Evolutionary conservation across 2,329 filamentous ascomycete genomes (phyloP).

Genomic region (Pleoardoris graminearum): DNA sequence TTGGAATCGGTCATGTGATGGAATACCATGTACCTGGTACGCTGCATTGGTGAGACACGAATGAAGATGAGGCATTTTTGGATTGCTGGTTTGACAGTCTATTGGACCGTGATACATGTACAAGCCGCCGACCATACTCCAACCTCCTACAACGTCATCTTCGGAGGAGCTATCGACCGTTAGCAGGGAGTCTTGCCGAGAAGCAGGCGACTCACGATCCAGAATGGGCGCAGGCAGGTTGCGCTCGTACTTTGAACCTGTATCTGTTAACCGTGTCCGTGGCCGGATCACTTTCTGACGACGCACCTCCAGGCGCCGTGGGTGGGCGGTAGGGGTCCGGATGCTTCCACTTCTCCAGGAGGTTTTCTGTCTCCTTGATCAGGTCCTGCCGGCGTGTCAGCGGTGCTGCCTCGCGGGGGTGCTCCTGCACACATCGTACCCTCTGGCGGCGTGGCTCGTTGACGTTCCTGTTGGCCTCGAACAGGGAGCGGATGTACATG

Average conservation of each 20-base stretch:
- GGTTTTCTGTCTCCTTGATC: constrained; percentile 82
- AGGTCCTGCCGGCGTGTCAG: constrained; percentile 64
- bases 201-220: constrained; percentile 66
- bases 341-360: constrained; percentile 95
- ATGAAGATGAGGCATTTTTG: neutral
- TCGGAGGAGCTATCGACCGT: constrained; percentile 37
- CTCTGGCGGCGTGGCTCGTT: constrained; percentile 83
- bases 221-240: constrained; percentile 81
- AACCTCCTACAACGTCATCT: constrained; percentile 38
- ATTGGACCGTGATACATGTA: constrained; percentile 11
- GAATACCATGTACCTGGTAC: too few relatives aligned
- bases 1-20: too few relatives aligned
- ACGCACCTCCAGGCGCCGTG: constrained; percentile 85
- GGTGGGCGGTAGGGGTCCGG: constrained; percentile 90
- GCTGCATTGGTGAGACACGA: too few relatives aligned
- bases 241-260: constrained; percentile 94
- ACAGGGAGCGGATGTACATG: constrained; percentile 90
- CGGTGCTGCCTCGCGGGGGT: constrained; percentile 4
- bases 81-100: constrained; percentile 2
- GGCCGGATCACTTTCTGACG: constrained; percentile 1
- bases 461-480: constrained; percentile 88
- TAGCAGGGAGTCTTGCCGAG: constrained; percentile 15
- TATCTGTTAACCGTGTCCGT: constrained; percentile 25
- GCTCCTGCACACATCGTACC: constrained; percentile 55
- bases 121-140: neutral